Evolutionary conservation across 2,329 filamentous ascomycete species (phyloP).

Genomic region (Zasmidium angulare): DNA sequence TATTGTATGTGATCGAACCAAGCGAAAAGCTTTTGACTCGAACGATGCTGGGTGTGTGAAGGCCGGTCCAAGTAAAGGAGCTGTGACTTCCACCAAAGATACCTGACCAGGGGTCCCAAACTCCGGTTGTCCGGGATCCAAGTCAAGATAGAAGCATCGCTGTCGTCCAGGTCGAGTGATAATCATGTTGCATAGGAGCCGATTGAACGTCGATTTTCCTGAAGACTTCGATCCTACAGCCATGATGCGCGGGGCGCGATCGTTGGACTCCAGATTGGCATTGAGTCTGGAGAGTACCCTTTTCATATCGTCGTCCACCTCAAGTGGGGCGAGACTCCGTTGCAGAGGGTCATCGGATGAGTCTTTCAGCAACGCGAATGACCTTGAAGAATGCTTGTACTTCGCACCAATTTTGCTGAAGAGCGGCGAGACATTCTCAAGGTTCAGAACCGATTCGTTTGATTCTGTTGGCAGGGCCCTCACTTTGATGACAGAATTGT

Average conservation of each 20-base stretch:
- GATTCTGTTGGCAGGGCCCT: conserved; percentile 41
- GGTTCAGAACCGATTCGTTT: conserved; percentile 49
- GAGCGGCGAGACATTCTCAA: conserved; percentile 64
- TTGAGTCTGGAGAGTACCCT: conserved; percentile 45
- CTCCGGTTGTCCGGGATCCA: conserved; percentile 77
- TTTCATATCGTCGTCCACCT: conserved; percentile 28
- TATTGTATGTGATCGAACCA: conserved; percentile 65
- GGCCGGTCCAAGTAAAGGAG: conserved; percentile 64
- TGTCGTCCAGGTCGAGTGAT: conserved; percentile 48
- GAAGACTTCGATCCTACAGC: conserved; percentile 70
- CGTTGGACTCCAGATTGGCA: conserved; percentile 28
- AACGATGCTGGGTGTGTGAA: conserved; percentile 59
- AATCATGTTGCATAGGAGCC: conserved; percentile 65
- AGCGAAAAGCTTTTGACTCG: conserved; percentile 28
- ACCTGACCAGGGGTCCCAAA: conserved; percentile 69
- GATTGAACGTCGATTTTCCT: conserved; percentile 74
- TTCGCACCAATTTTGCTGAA: conserved; percentile 66
- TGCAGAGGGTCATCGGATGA: conserved; percentile 24
- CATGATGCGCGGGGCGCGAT: conserved; percentile 47
- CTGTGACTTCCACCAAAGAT: conserved; percentile 62
- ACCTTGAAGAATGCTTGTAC: not conserved
- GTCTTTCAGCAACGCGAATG: conserved; percentile 35
- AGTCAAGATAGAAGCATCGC: conserved; percentile 60
- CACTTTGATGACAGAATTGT: conserved; percentile 56
- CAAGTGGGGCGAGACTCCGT: conserved; percentile 28